Evolutionary conservation across 2,329 filamentous ascomycete genomes (phyloP).

Genomic region (Talaromyces sp.): DNA sequence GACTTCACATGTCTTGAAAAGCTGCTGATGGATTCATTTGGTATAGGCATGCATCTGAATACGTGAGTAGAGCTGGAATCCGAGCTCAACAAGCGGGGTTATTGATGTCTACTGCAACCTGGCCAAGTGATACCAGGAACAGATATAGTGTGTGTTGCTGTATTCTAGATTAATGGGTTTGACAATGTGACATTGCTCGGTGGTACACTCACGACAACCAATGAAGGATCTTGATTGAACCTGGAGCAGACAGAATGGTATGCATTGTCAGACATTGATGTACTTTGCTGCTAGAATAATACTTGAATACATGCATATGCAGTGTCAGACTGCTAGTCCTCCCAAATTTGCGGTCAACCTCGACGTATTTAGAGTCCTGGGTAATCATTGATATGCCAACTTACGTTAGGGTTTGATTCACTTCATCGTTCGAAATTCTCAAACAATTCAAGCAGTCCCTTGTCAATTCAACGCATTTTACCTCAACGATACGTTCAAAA

Average conservation of each 20-base stretch:
- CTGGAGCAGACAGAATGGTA: not conserved
- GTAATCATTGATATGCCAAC: not conserved
- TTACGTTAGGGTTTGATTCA: not conserved
- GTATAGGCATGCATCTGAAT: not conserved
- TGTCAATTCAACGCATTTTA: not conserved
- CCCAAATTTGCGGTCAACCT: not conserved
- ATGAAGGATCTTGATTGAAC: not conserved
- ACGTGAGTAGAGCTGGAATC: not conserved
- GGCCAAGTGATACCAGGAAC: not conserved
- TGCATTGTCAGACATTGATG: not conserved
- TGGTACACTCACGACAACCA: not conserved
- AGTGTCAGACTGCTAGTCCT: not conserved
- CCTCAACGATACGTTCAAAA: not conserved
- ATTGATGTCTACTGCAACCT: not conserved
- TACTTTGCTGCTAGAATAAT: not conserved
- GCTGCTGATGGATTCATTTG: not conserved
- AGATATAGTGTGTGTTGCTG: not conserved
- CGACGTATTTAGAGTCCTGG: not conserved
- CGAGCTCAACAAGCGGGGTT: too few species aligned
- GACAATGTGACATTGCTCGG: not conserved
- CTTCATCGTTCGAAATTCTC: not conserved
- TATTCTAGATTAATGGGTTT: not conserved
- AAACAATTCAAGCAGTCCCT: slow-evolving; percentile 13
- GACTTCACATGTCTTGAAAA: not conserved
- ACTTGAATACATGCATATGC: not conserved